phyloP scores from a whole-genome alignment of 2,329 filamentous ascomycete species.

The Ascochyta fabae region DNA sequence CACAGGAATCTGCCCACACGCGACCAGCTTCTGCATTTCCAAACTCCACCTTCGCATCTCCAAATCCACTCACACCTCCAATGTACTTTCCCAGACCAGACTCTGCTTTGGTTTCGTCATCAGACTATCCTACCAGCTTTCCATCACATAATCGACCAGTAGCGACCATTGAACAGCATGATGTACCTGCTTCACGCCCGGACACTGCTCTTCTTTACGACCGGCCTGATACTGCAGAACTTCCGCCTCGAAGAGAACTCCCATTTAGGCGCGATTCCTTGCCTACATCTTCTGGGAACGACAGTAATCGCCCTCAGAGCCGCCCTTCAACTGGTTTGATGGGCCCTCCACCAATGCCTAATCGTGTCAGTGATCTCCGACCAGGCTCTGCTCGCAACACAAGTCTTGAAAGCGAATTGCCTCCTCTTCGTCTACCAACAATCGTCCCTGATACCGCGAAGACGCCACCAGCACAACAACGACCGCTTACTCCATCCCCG shows the following conservation, averaged over 20 bases:
- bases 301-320: slow-evolving; percentile 30
- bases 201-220: slow-evolving; percentile 26
- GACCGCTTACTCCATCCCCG: slow-evolving; percentile 13
- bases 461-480: slow-evolving; percentile 2
- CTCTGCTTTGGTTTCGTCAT: slow-evolving; percentile 18
- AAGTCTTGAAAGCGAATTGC: slow-evolving; percentile 33
- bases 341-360: slow-evolving; percentile 45
- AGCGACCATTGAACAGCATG: slow-evolving; percentile 14
- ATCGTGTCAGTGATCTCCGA: slow-evolving; percentile 22
- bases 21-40: slow-evolving; percentile 31
- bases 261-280: slow-evolving; percentile 48
- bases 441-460: slow-evolving; percentile 23
- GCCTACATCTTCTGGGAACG: slow-evolving; percentile 34
- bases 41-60: neutral
- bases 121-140: slow-evolving; percentile 5
- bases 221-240: slow-evolving; percentile 24
- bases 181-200: slow-evolving; percentile 17
- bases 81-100: slow-evolving; percentile 36
- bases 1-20: slow-evolving; percentile 15
- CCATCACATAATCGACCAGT: slow-evolving; percentile 3
- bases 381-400: slow-evolving; percentile 27
- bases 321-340: slow-evolving; percentile 32
- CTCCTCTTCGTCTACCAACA: slow-evolving; percentile 47
- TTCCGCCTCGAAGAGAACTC: slow-evolving; percentile 50
- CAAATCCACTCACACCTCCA: slow-evolving; percentile 31